phyloP scores from a whole-genome alignment of 371 early-diverging fungal species.

The Rhizomucor pusillus region DNA sequence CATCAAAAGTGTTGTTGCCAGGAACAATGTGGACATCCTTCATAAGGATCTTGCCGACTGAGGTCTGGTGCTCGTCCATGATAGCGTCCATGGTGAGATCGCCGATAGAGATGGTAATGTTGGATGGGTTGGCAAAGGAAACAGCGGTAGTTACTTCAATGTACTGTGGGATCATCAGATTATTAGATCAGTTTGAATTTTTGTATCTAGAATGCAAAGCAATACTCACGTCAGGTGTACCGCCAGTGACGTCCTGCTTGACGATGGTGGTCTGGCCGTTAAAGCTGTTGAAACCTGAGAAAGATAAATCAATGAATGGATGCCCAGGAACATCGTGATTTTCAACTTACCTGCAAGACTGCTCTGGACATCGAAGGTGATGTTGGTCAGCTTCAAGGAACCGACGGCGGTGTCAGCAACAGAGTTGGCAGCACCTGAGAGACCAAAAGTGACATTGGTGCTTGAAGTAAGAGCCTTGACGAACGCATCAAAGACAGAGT shows the following conservation, averaged over 20 bases:
- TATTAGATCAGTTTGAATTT: background rate
- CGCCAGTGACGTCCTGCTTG: conserved; percentile 38
- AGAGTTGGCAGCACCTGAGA: conserved; percentile 49
- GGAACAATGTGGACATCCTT: conserved; percentile 42
- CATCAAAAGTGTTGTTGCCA: conserved; percentile 43
- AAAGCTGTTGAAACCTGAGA: conserved; percentile 38
- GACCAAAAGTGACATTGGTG: conserved; percentile 36
- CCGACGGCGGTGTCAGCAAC: conserved; percentile 54
- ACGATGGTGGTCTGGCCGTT: conserved; percentile 36
- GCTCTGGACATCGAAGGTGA: conserved; percentile 44
- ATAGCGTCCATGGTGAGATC: conserved; percentile 45
- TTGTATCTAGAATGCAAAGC: background rate
- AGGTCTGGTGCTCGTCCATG: conserved; percentile 26
- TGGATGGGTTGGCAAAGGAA: conserved; percentile 40
- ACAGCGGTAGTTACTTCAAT: conserved; percentile 5
- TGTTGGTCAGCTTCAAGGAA: conserved; percentile 38
- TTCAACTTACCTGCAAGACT: conserved; percentile 41
- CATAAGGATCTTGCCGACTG: conserved; percentile 37
- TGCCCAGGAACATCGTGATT: too few relatives aligned
- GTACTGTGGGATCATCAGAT: background rate
- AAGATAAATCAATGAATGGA: conserved; percentile 6
- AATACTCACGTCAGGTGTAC: conserved; percentile 18
- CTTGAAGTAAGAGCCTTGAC: conserved; percentile 40
- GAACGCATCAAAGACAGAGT: conserved; percentile 43
- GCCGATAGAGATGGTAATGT: conserved; percentile 51